phyloP scores from a whole-genome alignment of 495 filamentous ascomycete genomes.

The Parmelia sp. region DNA sequence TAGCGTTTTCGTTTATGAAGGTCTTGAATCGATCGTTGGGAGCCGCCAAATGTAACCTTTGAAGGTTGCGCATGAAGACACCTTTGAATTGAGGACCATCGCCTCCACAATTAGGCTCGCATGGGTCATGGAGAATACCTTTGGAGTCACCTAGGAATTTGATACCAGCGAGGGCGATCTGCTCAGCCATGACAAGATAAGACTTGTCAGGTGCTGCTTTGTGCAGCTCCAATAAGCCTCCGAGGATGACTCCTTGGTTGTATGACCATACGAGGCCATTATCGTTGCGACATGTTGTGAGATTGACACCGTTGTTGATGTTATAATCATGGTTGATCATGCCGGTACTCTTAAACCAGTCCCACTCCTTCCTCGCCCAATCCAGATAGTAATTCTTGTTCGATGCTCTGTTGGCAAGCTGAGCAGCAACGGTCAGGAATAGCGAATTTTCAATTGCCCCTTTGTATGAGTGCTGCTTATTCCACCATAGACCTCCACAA shows the following conservation, averaged over 20 bases:
- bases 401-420: conserved; percentile 61
- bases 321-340: conserved; percentile 59
- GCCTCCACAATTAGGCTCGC: conserved; percentile 55
- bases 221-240: conserved; percentile 62
- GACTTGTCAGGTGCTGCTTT: conserved; percentile 46
- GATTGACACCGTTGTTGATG: conserved; percentile 65
- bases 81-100: conserved; percentile 73
- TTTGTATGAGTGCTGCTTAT: conserved; percentile 51
- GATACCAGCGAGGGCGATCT: conserved; percentile 62
- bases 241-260: conserved; percentile 75
- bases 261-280: conserved; percentile 61
- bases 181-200: conserved; percentile 50
- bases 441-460: conserved; percentile 75
- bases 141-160: conserved; percentile 45
- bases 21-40: conserved; percentile 45
- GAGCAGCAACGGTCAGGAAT: conserved; percentile 61
- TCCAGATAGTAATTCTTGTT: conserved; percentile 47
- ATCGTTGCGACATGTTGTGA: conserved; percentile 58
- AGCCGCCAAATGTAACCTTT: conserved; percentile 47
- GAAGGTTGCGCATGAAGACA: conserved; percentile 66
- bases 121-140: conserved; percentile 58
- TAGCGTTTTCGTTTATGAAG: conserved; percentile 56
- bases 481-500: conserved; percentile 66
- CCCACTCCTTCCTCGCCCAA: conserved; percentile 54
- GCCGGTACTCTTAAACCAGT: conserved; percentile 60